Conservation (phyloP, 2,329 filamentous ascomycete genomes). For the Hymenoscyphus salicellus region DNA sequence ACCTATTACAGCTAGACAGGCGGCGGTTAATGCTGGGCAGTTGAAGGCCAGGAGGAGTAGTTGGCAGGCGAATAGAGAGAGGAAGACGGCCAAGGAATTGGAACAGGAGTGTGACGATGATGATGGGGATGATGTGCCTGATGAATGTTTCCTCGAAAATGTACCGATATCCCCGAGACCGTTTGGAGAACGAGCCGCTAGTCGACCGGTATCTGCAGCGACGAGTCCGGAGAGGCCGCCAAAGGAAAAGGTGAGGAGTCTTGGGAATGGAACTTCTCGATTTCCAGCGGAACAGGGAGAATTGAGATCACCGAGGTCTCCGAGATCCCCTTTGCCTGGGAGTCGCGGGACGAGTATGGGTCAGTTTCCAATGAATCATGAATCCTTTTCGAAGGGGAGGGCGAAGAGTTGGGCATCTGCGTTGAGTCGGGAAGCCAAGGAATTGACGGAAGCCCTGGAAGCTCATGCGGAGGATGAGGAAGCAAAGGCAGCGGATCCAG, state of each 20-base stretch:
- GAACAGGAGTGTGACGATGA: conserved; percentile 76
- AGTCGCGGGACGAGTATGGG: conserved; percentile 40
- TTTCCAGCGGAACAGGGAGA: conserved; percentile 58
- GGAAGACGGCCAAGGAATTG: conserved; percentile 67
- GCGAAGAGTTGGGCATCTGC: conserved; percentile 75
- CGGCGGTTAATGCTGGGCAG: conserved; percentile 22
- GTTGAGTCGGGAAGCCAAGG: conserved; percentile 69
- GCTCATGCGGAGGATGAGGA: conserved; percentile 70
- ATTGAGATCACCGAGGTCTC: conserved; percentile 37
- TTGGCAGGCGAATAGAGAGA: conserved; percentile 65
- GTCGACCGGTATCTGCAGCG: conserved; percentile 49
- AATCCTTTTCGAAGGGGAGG: conserved; percentile 49
- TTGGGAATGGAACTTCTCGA: conserved; percentile 62
- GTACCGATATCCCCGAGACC: conserved; percentile 76
- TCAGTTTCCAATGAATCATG: conserved; percentile 56
- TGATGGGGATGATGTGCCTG: conserved; percentile 74
- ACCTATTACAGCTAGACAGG: conserved; percentile 20
- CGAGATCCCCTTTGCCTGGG: conserved; percentile 40
- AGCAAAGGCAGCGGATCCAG: conserved; percentile 37
- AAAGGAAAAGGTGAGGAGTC: conserved; percentile 31
- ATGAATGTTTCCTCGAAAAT: conserved; percentile 76
- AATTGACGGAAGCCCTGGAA: conserved; percentile 76
- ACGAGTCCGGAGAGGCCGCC: conserved; percentile 32
- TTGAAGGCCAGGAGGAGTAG: conserved; percentile 42
- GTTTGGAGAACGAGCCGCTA: conserved; percentile 52